Conservation (phyloP, 306 rosid species). For the Gastrolobium villosum region DNA sequence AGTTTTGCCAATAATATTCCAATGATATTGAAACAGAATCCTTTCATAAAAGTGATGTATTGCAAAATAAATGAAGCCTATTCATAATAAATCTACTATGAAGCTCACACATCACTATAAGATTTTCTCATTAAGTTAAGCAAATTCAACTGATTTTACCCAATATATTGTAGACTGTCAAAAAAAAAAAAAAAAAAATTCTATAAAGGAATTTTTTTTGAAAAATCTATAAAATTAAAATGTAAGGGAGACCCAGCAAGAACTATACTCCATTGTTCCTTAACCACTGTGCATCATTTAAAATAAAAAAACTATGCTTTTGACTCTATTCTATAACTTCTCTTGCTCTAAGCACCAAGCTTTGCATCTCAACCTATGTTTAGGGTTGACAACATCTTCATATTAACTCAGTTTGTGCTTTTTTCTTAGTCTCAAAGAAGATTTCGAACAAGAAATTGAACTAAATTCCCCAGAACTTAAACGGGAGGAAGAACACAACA, state of each 20-base stretch:
- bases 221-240: not conserved
- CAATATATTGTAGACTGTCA: not conserved
- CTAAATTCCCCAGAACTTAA: not conserved
- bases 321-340: not conserved
- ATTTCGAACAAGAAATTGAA: not conserved
- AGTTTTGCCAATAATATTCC: constrained; percentile 7
- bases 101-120: constrained; percentile 12
- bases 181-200: not conserved
- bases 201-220: not conserved
- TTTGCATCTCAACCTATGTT: constrained; percentile 16
- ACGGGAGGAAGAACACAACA: constrained; percentile 10
- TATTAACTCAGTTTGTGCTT: not conserved
- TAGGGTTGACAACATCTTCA: not conserved
- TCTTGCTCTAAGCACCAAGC: not conserved
- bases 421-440: constrained; percentile 37
- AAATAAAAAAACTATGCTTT: constrained; percentile 23
- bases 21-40: constrained; percentile 5
- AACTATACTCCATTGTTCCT: not conserved
- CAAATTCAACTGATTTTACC: constrained; percentile 22
- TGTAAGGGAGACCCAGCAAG: constrained; percentile 6
- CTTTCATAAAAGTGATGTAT: not conserved
- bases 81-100: not conserved
- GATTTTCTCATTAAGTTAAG: not conserved
- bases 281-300: not conserved
- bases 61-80: constrained; percentile 11